Percentiles rank a stretch among this genome's conserved stretches.
These are phyloP conservation scores for Malus fusca DNA, from an alignment of 306 rosid genomes.

Conservation along the genomic window DNA sequence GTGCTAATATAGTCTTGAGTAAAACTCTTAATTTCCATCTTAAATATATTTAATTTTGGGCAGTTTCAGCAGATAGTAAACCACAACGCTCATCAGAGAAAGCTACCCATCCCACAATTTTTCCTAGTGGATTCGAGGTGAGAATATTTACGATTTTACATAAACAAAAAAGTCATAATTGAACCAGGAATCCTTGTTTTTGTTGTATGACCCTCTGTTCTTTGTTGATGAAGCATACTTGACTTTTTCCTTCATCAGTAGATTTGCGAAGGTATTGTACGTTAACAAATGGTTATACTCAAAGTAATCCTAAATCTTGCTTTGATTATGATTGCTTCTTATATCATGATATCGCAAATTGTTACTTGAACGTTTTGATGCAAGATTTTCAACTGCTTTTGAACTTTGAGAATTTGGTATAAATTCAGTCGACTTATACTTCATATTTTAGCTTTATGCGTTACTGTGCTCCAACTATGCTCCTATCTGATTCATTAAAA, in stretches of 20 bases:
- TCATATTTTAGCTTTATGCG: background rate
- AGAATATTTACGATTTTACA: conserved; percentile 6
- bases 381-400: no score
- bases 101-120: conserved; percentile 42
- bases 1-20: background rate
- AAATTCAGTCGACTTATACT: background rate
- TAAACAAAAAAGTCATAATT: background rate
- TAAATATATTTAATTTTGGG: conserved; percentile 12
- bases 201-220: background rate
- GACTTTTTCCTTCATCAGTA: background rate
- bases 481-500: background rate
- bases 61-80: conserved; percentile 40
- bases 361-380: no score
- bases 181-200: background rate
- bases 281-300: background rate
- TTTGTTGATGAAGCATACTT: background rate
- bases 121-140: conserved; percentile 95
- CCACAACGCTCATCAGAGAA: conserved; percentile 39
- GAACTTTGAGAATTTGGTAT: no score
- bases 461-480: background rate
- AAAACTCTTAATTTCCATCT: background rate
- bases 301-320: background rate
- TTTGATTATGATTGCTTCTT: no score
- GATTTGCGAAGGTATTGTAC: background rate
- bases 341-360: no score